phyloP scores from a whole-genome alignment of 352 stramenopile species.

The Phytophthora multivora region DNA sequence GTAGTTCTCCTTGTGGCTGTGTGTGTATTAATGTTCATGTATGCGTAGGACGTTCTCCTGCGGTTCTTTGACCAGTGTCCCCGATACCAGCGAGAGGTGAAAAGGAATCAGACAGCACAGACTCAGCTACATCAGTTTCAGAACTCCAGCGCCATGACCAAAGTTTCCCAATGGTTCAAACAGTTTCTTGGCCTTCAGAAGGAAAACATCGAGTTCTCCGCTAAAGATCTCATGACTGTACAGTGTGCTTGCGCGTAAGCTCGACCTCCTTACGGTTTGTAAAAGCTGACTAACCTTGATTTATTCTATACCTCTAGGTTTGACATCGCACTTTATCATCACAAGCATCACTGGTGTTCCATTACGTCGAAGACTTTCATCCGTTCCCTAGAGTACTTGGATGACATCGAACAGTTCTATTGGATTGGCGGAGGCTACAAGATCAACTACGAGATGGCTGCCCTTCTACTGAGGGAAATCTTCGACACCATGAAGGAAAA shows the following conservation, averaged over 20 bases:
- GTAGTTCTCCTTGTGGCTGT: background rate
- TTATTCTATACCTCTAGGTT: conserved; percentile 24
- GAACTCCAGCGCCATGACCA: conserved; percentile 22
- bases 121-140: conserved; percentile 40
- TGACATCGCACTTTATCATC: conserved; percentile 54
- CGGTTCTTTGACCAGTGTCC: conserved; percentile 69
- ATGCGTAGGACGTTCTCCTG: conserved; percentile 43
- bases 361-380: conserved; percentile 38
- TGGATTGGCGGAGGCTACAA: conserved; percentile 44
- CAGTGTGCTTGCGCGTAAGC: conserved; percentile 55
- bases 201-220: conserved; percentile 33
- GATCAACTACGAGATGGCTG: conserved; percentile 62
- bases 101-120: conserved; percentile 40
- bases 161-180: conserved; percentile 23
- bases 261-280: background rate
- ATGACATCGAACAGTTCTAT: conserved; percentile 58
- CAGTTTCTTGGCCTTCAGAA: conserved; percentile 22
- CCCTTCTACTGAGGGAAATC: conserved; percentile 43
- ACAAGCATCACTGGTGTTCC: conserved; percentile 47
- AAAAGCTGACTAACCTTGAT: background rate
- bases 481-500: conserved; percentile 33
- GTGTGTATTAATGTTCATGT: background rate
- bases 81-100: conserved; percentile 56
- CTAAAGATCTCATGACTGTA: conserved; percentile 37
- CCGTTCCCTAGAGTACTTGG: conserved; percentile 43